Evolutionary conservation across 1,284 basidiomycete species (phyloP).

Genomic region (Ustilago crameri): DNA sequence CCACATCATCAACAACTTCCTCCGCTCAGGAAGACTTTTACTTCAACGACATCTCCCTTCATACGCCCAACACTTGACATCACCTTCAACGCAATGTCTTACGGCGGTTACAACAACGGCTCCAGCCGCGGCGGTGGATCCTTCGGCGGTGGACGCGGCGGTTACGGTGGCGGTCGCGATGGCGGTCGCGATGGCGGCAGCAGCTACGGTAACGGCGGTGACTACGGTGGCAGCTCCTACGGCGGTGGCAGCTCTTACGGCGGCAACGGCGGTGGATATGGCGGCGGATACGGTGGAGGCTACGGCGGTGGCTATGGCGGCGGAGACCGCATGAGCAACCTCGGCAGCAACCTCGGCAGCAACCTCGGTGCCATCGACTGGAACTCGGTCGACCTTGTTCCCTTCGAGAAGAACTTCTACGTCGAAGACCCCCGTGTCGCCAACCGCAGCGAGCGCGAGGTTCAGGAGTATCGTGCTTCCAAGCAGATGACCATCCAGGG

Average conservation of each 20-base stretch:
- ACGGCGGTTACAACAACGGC: constrained; percentile 56
- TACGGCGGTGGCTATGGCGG: constrained; percentile 48
- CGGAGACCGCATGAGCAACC: constrained; percentile 72
- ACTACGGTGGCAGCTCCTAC: constrained; percentile 59
- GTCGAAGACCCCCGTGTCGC: constrained; percentile 88
- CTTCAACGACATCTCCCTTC: background rate
- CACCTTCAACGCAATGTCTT: constrained; percentile 43
- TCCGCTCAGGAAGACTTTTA: constrained; percentile 17
- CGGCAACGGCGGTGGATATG: constrained; percentile 62
- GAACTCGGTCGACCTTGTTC: constrained; percentile 77
- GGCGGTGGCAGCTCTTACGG: constrained; percentile 45
- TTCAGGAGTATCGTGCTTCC: constrained; percentile 82
- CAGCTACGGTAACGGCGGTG: constrained; percentile 42
- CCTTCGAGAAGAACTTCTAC: constrained; percentile 90
- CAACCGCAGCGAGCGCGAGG: constrained; percentile 81
- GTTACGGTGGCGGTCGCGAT: constrained; percentile 47
- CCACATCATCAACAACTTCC: constrained; percentile 11
- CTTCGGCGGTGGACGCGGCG: constrained; percentile 45
- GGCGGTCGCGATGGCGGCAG: constrained; percentile 39
- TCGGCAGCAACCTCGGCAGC: constrained; percentile 84
- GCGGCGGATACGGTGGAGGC: constrained; percentile 42
- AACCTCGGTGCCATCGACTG: constrained; percentile 88
- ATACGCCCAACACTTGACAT: background rate
- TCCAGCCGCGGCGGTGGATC: constrained; percentile 31
- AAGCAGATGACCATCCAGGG: constrained; percentile 97